Base-by-base conservation (phyloP, 2,329 filamentous ascomycete species). In the Aureobasidium sp. region DNA sequence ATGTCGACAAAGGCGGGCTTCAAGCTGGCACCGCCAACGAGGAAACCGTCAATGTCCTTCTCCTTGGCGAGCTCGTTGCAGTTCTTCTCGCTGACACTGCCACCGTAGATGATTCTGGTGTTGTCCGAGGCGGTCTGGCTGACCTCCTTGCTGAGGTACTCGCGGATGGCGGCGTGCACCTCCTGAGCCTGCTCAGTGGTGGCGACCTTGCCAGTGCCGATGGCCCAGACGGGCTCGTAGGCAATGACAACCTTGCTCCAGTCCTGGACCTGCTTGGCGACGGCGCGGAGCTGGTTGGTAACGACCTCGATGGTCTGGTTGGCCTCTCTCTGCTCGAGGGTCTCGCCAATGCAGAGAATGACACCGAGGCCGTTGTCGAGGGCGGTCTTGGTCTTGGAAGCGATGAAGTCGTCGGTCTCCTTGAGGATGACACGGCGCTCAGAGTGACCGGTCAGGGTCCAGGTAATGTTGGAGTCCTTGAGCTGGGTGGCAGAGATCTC, bases 81-180 rank as follows among this genome's bases (percentile, higher is more conserved):
- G 86, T 99, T 99, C 89, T 97, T 97, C 84, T 96, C 94, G 75
- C 84, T 95, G 72, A 99, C 94, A 71, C 89, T 94, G 74, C 94
- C 94, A 68, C 94, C 94, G 79, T 99, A 99, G 74, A 99, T 87
- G 75, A 99, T 90, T 71, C 94, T 86, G 65, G 92, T 96, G 80
- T 88, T 86, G 67, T 96, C 91, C 51, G 91, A 86, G 62, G 88
- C 90, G 74, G 89, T 82, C 73, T 84, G 80, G 67, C 95, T 90
- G 70, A 92, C 84, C 72, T 86, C 84, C 73, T 87, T 85, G 65
- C 73, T 76, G 74, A 99, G 83, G 90, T 92, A 97, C 72, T 86
- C 80, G 70, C 94, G 89, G 79, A 99, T 95, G 68, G 89, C 91
- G 71, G 87, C 90, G 81, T 96, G 91, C 64, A 94, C 91, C 77